Base-by-base conservation (phyloP, 2,329 filamentous ascomycete species). In the Reticulascus tulasneorum region DNA sequence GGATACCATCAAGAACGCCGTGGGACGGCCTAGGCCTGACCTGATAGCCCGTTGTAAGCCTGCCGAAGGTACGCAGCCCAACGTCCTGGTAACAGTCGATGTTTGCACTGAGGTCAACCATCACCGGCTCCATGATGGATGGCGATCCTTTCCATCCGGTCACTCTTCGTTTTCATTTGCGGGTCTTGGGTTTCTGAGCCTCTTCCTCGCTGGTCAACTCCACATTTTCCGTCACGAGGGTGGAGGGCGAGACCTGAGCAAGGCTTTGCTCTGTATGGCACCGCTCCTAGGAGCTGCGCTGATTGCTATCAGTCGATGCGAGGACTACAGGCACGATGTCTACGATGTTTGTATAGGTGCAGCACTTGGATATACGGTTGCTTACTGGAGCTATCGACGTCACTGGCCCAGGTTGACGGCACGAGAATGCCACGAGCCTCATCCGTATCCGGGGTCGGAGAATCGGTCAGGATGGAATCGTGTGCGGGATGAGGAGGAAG, bases 1-100 rank as follows among this genome's bases (percentile, higher is more conserved):
- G 28, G 90, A 97, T 56, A 67, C 91, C 19, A 73, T 97, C 55
- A 98, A 98, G 63, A 95, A 94, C 55, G 76, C 84, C 9, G 85
- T 91, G 18, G 87, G 87, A 8, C 69, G 87, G 9, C 87, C 89
- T 12, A 65, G 76, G 6, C 76, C 76, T 0, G 76, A 80, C 46
- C 56, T 80, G 5, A 55, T 80, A 18, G 80, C 84, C n/a, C 81
- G 93, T 23, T 98, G 93, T 63, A 82, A 85, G 46, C 90, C 93
- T 1, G 64, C 52, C 1, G 21, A 54, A 0, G 66, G 60, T 22
- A 76, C 75, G 3, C 64, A 71, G 25, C 55, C 54, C 6, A 53
- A 74, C 46, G 58, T 61, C 5, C 68, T 84, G 3, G 79, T 85
- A 23, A 78, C 73, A 12, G 75, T 82, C 32, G 71, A 77, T 21